Percentiles rank a stretch among this genome's conserved stretches.
Evolutionary conservation across 805 yeast species (phyloP).

Genomic region (Cyberlindnera galapagoensis): DNA sequence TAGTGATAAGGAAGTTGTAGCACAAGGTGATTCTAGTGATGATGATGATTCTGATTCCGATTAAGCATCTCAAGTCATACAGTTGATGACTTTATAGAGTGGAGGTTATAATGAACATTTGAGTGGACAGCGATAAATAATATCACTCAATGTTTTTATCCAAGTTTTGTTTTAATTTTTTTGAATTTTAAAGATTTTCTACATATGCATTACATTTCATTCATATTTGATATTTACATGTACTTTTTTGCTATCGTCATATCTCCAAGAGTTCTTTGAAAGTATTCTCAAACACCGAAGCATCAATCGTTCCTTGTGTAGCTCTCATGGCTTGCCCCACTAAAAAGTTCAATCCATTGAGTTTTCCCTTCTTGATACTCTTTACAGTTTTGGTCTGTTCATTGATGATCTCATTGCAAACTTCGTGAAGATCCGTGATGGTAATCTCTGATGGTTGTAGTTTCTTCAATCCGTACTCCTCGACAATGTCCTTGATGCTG

Average conservation of each 20-base stretch:
- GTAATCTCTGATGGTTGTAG: slow-evolving; percentile 29
- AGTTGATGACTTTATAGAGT: neutral
- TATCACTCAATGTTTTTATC: neutral
- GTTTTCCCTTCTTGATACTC: slow-evolving; percentile 44
- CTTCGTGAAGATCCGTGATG: slow-evolving; percentile 25
- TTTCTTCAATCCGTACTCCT: slow-evolving; percentile 44
- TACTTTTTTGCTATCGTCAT: slow-evolving; percentile 3
- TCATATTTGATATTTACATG: slow-evolving; percentile 4
- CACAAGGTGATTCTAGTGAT: slow-evolving; percentile 23
- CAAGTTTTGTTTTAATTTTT: slow-evolving; percentile 1
- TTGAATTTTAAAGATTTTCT: neutral
- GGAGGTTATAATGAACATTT: no score
- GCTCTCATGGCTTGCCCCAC: slow-evolving; percentile 82
- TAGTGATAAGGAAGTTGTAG: slow-evolving; percentile 21
- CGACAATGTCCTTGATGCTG: slow-evolving; percentile 40
- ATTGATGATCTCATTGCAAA: slow-evolving; percentile 32
- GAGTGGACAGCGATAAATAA: no score
- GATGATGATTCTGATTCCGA: slow-evolving; percentile 23
- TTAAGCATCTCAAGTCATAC: slow-evolving; percentile 3
- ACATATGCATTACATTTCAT: slow-evolving; percentile 1
- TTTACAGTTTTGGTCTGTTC: slow-evolving; percentile 46
- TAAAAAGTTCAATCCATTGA: slow-evolving; percentile 63
- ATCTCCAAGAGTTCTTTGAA: slow-evolving; percentile 24
- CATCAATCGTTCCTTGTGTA: slow-evolving; percentile 53
- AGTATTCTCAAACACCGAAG: slow-evolving; percentile 28